These are phyloP conservation scores for Pseudocercospora crystallina DNA, from an alignment of 2,329 filamentous ascomycete genomes.

Conservation along the genomic window DNA sequence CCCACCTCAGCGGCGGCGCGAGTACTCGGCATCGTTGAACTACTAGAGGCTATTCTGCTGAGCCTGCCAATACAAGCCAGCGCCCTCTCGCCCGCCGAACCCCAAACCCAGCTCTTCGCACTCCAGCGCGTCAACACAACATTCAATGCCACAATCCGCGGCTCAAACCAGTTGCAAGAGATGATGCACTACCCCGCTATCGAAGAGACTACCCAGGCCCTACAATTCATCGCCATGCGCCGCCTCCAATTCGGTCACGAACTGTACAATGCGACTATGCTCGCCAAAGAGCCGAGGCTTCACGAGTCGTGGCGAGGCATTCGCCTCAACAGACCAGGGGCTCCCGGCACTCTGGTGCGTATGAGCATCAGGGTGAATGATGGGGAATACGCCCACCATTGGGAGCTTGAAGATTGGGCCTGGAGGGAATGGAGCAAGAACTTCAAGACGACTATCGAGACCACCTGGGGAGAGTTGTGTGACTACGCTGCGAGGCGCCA, in stretches of 20 bases:
- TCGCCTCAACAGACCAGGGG: not conserved
- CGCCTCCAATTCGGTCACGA: not conserved
- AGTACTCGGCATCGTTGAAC: not conserved
- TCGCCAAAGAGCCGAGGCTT: not conserved
- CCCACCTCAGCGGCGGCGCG: not conserved
- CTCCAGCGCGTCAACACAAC: not conserved
- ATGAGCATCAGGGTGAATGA: no score
- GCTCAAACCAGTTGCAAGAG: not conserved
- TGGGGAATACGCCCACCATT: no score
- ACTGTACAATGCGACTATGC: not conserved
- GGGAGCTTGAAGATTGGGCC: no score
- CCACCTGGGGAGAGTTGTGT: not conserved
- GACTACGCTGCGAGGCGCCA: no score
- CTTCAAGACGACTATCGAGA: not conserved
- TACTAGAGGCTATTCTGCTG: not conserved
- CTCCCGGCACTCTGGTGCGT: not conserved
- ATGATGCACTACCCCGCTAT: not conserved
- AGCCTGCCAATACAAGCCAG: not conserved
- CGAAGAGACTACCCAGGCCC: no score
- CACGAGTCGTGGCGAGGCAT: not conserved
- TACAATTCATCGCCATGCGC: no score
- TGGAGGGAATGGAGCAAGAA: not conserved
- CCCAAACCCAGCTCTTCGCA: not conserved
- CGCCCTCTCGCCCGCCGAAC: no score
- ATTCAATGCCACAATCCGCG: not conserved